Base-by-base conservation (phyloP, 1,284 basidiomycete species). In the Ustilago shanxiensis region DNA sequence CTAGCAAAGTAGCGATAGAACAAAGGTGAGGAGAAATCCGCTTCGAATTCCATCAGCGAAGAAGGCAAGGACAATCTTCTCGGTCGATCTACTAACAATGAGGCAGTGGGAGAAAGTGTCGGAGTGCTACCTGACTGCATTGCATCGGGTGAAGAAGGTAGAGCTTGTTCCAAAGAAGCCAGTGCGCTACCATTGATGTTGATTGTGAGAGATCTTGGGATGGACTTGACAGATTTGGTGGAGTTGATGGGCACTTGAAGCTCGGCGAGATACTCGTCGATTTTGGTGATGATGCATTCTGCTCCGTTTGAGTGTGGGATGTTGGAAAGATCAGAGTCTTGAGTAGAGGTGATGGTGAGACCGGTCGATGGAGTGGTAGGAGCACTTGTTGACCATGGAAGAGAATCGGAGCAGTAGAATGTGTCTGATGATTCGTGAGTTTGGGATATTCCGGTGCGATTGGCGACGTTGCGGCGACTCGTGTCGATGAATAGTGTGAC, bases 181-280 rank as follows among this genome's bases (percentile, higher is more conserved):
- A 41, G 41, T 16, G 16, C 14, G 6, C 33, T 22, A 0, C 28
- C 26, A 31, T 66, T 37, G 7, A 62, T 29, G 1, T 68, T 49
- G 54, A 70, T 59, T 18, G 26, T 45, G 9, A 64, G 37, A 3
- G 51, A 39, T 7, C 44, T 50, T n/a, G 35, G 35, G 13, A 50
- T 6, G 6, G 50, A 16, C 22, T 51, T 60, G 13, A 35, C 26
- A 4, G 24, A 14, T 3, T 51, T 49, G 24, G 47, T 26, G 1
- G n/a, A 10, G 1, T n/a, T 16, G 9, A 28, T 22, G 6, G 44
- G 10, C 0, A 60, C 11, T 3, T 64, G 35, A 13, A 75, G 62
- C 7, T 61, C 59, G 2, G 69, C 60, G 6, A 77, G 58, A 45
- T 67, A 77, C 29, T 77, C 64, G 56, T 77, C 69, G 51, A 77